Base-by-base conservation (phyloP, 495 filamentous ascomycete species). In the Aspergillus nanangensis region DNA sequence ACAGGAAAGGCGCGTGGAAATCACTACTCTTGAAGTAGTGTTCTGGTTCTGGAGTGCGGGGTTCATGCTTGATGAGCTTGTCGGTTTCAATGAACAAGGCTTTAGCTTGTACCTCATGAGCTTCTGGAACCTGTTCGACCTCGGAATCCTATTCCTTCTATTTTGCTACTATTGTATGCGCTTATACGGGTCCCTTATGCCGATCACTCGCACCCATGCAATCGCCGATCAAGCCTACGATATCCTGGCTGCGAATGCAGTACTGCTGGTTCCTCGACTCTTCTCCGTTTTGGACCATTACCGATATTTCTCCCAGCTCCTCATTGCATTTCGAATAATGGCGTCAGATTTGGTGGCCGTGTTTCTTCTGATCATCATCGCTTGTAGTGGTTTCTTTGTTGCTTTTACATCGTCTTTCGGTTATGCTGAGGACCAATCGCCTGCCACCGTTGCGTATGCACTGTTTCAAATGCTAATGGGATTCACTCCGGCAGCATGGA, bases 41-140 rank as follows among this genome's bases (percentile, higher is more conserved):
- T 96, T 96, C 61, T 96, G 91, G 91, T 84, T 96, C 61, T 96
- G 91, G 91, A 92, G 88, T 58, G 86, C 88, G 18, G 91, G 91
- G 3, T 96, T 92, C 63, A 94, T 96, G 88, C 83, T 96, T n/a
- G 89, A 94, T 55, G 90, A 95, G 62, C 73, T 95, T 34, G 87
- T 93, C 22, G 88, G 88, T 5, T 94, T 94, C 72, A 92, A 88
- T 52, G 90, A 95, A 58, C 87, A 94, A 57, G 91, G 91, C 5
- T 93, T 96, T 59, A 89, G 89, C 40, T 77, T 96, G 8, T 96
- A 95, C 66, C 83, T 95, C 52, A 89, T 95, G 84, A 94, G 88
- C 61, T 88, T 95, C 61, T 96, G 91, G 91, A 96, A 96, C 61
- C 75, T 90, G 15, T 95, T 96, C 58, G 91, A 96, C 56, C 67